Percentiles rank a stretch among this genome's conserved stretches.
Evolutionary conservation across 495 filamentous ascomycete genomes (phyloP).

Genomic region (Aspergillus asperescens): DNA sequence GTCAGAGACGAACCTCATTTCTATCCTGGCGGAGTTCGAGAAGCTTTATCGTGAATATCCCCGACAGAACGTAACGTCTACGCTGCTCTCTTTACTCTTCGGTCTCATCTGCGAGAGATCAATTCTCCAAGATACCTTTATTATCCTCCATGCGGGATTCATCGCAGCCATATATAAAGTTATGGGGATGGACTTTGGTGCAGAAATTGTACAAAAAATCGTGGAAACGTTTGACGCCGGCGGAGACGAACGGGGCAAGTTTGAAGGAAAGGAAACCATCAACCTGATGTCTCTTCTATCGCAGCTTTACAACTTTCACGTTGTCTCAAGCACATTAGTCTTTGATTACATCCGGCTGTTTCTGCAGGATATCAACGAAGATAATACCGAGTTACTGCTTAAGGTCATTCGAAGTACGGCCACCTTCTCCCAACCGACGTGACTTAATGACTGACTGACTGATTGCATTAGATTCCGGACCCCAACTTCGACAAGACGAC

Average conservation of each 20-base stretch:
- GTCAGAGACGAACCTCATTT: constrained; percentile 80
- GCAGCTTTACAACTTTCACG: constrained; percentile 85
- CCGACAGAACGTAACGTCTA: constrained; percentile 76
- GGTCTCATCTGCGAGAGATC: constrained; percentile 71
- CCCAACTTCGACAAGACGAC: constrained; percentile 84
- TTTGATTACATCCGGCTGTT: constrained; percentile 87
- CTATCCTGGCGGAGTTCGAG: constrained; percentile 75
- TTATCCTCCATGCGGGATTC: constrained; percentile 87
- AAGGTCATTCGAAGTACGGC: constrained; percentile 67
- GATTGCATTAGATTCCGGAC: constrained; percentile 52
- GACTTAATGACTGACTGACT: not conserved
- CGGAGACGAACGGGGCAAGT: constrained; percentile 35
- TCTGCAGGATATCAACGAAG: constrained; percentile 67
- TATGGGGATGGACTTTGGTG: constrained; percentile 81
- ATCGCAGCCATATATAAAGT: constrained; percentile 82
- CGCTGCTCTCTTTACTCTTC: constrained; percentile 66
- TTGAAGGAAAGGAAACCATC: constrained; percentile 59
- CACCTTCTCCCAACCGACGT: not conserved
- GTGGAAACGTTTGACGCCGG: constrained; percentile 60
- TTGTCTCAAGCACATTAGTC: constrained; percentile 73
- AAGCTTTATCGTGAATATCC: constrained; percentile 75
- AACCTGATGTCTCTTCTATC: constrained; percentile 84
- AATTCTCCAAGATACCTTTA: constrained; percentile 73
- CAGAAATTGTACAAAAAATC: constrained; percentile 70
- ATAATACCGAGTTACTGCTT: constrained; percentile 87